Evolutionary conservation across 768 basidiomycete species (phyloP).

Genomic region (Xerocomus spinulosus): DNA sequence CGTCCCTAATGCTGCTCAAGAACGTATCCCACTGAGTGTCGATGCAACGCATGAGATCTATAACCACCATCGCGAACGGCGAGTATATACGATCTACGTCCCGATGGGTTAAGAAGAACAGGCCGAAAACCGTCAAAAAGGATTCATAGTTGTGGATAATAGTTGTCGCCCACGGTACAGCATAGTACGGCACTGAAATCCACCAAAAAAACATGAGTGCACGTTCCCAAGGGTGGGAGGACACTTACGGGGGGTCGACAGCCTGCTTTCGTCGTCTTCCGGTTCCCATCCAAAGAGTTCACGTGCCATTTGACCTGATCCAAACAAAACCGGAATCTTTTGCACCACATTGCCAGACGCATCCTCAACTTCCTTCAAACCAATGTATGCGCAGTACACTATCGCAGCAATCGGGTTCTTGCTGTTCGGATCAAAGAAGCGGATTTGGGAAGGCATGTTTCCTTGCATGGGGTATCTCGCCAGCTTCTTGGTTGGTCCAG

Average conservation of each 20-base stretch:
- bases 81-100: background rate
- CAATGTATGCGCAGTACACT: background rate
- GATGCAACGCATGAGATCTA: conserved; percentile 10
- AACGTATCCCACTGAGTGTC: conserved; percentile 17
- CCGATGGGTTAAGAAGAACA: conserved; percentile 13
- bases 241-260: background rate
- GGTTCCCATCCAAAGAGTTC: conserved; percentile 6
- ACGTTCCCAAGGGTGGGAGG: background rate
- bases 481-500: background rate
- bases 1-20: background rate
- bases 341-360: conserved; percentile 1
- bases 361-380: conserved; percentile 8
- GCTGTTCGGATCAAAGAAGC: background rate
- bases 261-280: conserved; percentile 5
- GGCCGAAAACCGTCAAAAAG: conserved; percentile 15
- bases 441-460: background rate
- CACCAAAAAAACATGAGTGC: background rate
- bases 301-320: background rate
- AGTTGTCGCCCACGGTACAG: conserved; percentile 13
- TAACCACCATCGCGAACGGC: conserved; percentile 8
- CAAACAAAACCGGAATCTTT: conserved; percentile 7
- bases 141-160: conserved; percentile 10
- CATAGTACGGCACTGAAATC: conserved; percentile 9
- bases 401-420: no score
- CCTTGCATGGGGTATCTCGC: no score